Percentiles rank a stretch among this genome's conserved stretches.
These are phyloP conservation scores for Fraxinus quadrangulata DNA, from an alignment of 257 asterid genomes.

Conservation along the genomic window DNA sequence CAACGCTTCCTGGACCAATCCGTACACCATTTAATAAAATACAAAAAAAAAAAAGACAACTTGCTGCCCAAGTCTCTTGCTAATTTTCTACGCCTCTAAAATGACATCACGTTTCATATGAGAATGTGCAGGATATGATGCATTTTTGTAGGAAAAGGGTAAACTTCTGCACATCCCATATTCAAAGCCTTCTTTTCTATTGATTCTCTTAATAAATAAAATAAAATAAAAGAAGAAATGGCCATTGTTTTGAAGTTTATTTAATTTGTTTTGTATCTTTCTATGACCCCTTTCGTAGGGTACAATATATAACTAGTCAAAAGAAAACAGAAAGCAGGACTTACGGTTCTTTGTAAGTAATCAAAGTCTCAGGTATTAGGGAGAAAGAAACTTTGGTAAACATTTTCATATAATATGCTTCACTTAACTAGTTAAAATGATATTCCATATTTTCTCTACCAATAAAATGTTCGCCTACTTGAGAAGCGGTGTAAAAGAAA, in stretches of 20 bases:
- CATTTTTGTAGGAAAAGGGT: neutral
- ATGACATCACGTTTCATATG: neutral
- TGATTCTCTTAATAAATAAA: too few relatives aligned
- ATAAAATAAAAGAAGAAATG: neutral
- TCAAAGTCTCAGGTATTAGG: neutral
- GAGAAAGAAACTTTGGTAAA: neutral
- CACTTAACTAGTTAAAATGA: too few relatives aligned
- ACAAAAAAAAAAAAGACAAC: too few relatives aligned
- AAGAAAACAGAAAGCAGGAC: neutral
- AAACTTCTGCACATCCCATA: neutral
- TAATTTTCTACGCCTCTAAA: neutral
- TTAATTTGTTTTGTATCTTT: neutral
- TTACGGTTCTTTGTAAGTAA: neutral
- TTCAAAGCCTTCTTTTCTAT: too few relatives aligned
- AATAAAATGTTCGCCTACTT: neutral
- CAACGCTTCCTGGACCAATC: too few relatives aligned
- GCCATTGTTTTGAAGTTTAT: neutral
- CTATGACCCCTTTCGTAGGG: neutral
- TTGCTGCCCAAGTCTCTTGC: neutral
- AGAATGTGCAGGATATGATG: neutral
- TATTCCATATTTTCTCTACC: neutral
- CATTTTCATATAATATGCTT: neutral
- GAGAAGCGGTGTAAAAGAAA: too few relatives aligned
- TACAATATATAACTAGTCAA: neutral
- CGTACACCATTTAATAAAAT: too few relatives aligned